Conservation (phyloP, 306 rosid species). For the Dryas octopetala region DNA sequence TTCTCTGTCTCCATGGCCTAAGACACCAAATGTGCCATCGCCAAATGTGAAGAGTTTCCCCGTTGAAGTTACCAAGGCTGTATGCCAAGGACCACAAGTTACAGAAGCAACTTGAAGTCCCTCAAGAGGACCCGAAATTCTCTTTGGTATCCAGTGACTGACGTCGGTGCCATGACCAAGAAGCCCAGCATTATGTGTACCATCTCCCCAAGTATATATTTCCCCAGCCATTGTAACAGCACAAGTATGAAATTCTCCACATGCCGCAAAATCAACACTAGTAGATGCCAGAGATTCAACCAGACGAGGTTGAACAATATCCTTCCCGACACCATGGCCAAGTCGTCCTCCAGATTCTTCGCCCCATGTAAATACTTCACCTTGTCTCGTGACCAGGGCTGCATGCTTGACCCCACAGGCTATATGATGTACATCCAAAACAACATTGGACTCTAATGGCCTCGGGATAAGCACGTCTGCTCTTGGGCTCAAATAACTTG, state of each 20-base stretch:
- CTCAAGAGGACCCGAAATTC: conserved; percentile 84
- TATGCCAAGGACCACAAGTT: conserved; percentile 99
- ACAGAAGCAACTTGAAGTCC: conserved; percentile 90
- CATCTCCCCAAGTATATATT: conserved; percentile 96
- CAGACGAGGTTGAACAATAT: conserved; percentile 76
- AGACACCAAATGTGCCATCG: conserved; percentile 94
- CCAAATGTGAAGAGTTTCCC: conserved; percentile 97
- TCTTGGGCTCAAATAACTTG: conserved; percentile 55
- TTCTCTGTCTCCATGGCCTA: conserved; percentile 91
- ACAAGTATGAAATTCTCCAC: conserved; percentile 97
- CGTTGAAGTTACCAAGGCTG: conserved; percentile 78
- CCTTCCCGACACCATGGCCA: conserved; percentile 93
- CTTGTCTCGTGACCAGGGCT: conserved; percentile 92
- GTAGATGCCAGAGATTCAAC: conserved; percentile 79
- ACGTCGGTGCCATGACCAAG: conserved; percentile 91
- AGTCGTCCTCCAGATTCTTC: conserved; percentile 99
- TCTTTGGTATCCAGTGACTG: conserved; percentile 97
- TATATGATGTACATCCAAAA: conserved; percentile 81
- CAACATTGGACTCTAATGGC: conserved; percentile 81
- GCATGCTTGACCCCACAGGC: conserved; percentile 97
- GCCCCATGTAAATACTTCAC: conserved; percentile 97
- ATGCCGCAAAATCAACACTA: conserved; percentile 79
- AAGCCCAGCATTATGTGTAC: conserved; percentile 93
- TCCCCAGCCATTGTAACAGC: conserved; percentile 95
- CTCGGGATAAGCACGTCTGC: conserved; percentile 89